Evolutionary conservation across 2,329 filamentous ascomycete genomes (phyloP), one percentile per base, ranked within the genome.

Genomic region (Aspergillaceae sp.): DNA sequence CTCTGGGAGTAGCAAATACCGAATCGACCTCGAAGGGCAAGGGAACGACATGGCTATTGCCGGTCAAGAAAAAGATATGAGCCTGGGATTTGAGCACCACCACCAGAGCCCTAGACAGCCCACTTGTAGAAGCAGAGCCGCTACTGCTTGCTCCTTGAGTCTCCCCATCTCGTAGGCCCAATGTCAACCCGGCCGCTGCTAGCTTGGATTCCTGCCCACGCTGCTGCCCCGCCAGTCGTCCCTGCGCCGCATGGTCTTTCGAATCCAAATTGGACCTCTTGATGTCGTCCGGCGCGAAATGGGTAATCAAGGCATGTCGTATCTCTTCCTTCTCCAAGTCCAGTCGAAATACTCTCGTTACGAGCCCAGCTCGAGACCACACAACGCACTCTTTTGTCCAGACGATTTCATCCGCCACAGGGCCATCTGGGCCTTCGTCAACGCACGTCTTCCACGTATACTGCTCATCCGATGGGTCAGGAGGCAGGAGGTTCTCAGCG

Each of bases 11-110:
- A 33, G 91, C 82, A 64, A 90, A 87, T 29, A 87, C 89, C 44
- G 81, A 81, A 61, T 95, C 88, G 37, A 96, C 86, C 68, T 97
- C 90, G 61, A 98, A 98, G 1, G 91, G 91, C 60, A 98, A 80
- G 63, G 95, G 88, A 41, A 97, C 77, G 48, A 95, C 80, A 75
- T 98, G 87, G 61, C 80, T 92, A 32, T 87, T 83, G 19, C 91
- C 91, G 2, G 86, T 80, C 34, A 97, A 77, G 63, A 94, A 96
- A 73, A 90, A 94, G 53, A 98, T 81, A 62, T 97, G 91, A 26
- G 87, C 89, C 62, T 97, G 91, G 0, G 87, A 90, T 67, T 87
- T 90, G 54, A 98, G 79, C 55, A 97, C 86, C 42, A 98, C 86
- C 5, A 97, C 87, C 50, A 98, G 71, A 4, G 91, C 89, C 59